A percentile compares a stretch with the other conserved stretches of the same genome.
These are phyloP conservation scores for Bipolaris zeicola DNA, from an alignment of 2,329 filamentous ascomycete species.

Conservation along the genomic window DNA sequence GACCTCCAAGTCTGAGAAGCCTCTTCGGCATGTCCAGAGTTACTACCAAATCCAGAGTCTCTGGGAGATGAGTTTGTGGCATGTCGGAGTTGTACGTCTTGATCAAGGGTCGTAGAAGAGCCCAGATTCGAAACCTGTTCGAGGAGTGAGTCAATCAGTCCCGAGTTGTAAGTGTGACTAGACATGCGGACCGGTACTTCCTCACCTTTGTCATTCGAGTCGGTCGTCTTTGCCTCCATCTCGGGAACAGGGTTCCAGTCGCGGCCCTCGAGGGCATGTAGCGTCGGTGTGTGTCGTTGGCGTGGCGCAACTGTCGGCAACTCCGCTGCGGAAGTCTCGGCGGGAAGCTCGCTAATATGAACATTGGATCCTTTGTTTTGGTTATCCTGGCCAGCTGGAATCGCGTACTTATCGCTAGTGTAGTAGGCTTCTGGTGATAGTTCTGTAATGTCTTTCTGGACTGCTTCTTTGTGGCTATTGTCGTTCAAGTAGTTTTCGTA, in stretches of 20 bases:
- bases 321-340: not conserved
- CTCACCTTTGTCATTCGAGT: not conserved
- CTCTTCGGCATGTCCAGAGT: constrained; percentile 2
- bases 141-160: constrained; percentile 9
- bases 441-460: not conserved
- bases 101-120: not conserved
- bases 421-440: not conserved
- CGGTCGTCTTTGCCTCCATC: not conserved
- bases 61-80: not conserved
- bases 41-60: too few species aligned
- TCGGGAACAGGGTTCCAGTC: not conserved
- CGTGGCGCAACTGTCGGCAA: not conserved
- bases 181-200: not conserved
- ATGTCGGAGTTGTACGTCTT: constrained; percentile 9
- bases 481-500: not conserved
- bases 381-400: not conserved
- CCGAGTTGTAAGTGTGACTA: not conserved
- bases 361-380: not conserved
- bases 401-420: not conserved
- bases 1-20: not conserved
- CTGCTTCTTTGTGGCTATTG: too few species aligned
- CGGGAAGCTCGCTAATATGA: not conserved
- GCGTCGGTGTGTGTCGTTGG: constrained; percentile 2
- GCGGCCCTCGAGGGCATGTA: constrained; percentile 8
- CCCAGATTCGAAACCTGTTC: constrained; percentile 2